A percentile compares a stretch with the other conserved stretches of the same genome.
Conservation (phyloP, 805 yeast genomes). For the Metschnikowia vanudenii region DNA sequence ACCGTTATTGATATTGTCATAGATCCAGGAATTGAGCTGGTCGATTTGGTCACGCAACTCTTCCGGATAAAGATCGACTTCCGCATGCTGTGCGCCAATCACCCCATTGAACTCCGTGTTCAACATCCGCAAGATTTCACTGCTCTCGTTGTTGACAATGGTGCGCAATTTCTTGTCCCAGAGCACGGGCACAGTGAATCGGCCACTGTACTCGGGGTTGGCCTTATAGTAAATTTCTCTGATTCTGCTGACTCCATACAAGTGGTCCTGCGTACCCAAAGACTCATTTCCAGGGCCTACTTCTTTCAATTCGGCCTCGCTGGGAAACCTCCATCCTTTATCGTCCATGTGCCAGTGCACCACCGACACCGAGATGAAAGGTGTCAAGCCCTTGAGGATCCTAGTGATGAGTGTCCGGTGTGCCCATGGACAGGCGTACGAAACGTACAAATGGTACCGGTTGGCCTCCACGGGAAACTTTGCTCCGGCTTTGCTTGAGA, state of each 20-base stretch:
- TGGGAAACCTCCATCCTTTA: constrained; percentile 84
- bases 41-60: constrained; percentile 59
- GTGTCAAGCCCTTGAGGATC: constrained; percentile 63
- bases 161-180: constrained; percentile 85
- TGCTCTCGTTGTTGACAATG: constrained; percentile 87
- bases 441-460: constrained; percentile 85
- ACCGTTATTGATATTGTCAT: constrained; percentile 84
- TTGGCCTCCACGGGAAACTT: constrained; percentile 69
- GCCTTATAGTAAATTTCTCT: constrained; percentile 74
- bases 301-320: constrained; percentile 39
- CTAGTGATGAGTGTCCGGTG: constrained; percentile 78
- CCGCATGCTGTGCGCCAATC: constrained; percentile 46
- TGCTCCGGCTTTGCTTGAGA: constrained; percentile 58
- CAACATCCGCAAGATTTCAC: constrained; percentile 84
- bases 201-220: constrained; percentile 70
- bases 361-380: constrained; percentile 64
- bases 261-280: constrained; percentile 39
- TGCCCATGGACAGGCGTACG: constrained; percentile 96
- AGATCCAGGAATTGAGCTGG: constrained; percentile 76
- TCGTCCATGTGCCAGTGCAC: constrained; percentile 91
- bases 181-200: constrained; percentile 89
- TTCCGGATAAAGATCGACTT: constrained; percentile 63
- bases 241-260: constrained; percentile 58
- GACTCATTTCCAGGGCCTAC: constrained; percentile 52
- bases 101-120: constrained; percentile 70